phyloP scores from a whole-genome alignment of 2,329 filamentous ascomycete genomes.

The Calonectria leucothoes region DNA sequence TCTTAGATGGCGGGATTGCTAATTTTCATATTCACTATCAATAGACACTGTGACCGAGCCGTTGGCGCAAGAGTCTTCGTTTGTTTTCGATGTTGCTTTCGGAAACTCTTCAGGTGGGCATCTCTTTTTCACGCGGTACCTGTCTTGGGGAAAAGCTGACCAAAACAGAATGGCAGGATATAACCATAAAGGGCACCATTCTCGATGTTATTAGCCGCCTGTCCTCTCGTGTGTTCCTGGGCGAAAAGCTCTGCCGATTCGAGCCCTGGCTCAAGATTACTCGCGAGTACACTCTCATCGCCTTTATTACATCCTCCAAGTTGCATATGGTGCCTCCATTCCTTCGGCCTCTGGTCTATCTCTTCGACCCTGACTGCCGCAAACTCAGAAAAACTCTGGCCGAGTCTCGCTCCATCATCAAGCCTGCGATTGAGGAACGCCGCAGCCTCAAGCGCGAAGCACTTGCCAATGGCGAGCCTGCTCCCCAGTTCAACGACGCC shows the following conservation, averaged over 20 bases:
- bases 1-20: too few relatives aligned
- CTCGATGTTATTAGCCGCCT: not conserved
- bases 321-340: not conserved
- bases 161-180: not conserved
- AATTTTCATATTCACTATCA: too few relatives aligned
- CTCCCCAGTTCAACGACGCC: not conserved
- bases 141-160: not conserved
- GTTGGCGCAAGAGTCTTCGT: not conserved
- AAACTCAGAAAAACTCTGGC: not conserved
- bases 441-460: not conserved
- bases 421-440: not conserved
- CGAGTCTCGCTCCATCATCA: not conserved
- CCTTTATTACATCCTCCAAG: not conserved
- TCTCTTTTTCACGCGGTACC: fast-evolving
- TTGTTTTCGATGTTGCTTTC: not conserved
- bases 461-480: not conserved
- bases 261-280: not conserved
- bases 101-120: not conserved
- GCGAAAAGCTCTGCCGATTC: not conserved
- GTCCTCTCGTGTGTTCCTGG: not conserved
- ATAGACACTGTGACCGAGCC: not conserved
- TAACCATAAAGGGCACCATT: not conserved
- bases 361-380: not conserved
- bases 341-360: not conserved
- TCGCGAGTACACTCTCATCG: not conserved